Percentiles rank a stretch among this genome's conserved stretches.
These are phyloP conservation scores for Quillaja saponaria DNA, from an alignment of 306 rosid genomes.

Conservation along the genomic window DNA sequence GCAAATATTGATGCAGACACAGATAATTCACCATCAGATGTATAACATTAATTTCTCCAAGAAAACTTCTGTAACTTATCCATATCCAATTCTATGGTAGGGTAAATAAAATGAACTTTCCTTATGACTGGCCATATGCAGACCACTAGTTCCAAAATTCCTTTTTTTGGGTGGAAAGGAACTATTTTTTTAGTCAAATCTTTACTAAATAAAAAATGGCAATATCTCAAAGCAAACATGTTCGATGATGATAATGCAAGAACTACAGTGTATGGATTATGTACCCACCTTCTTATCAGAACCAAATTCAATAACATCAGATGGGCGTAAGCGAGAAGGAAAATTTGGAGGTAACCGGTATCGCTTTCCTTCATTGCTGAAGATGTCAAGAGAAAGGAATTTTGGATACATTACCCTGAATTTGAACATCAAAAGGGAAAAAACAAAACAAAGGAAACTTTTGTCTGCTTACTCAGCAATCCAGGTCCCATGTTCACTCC, in stretches of 20 bases:
- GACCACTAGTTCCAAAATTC: too few species aligned
- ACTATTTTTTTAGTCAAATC: too few species aligned
- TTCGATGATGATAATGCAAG: too few species aligned
- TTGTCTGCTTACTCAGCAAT: conserved; percentile 66
- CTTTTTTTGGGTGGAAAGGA: too few species aligned
- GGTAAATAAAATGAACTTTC: background rate
- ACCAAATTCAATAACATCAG: conserved; percentile 73
- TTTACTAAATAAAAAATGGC: too few species aligned
- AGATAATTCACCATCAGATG: conserved; percentile 5
- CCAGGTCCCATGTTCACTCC: conserved; percentile 81
- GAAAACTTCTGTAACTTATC: background rate
- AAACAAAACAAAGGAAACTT: background rate
- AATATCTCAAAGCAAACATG: too few species aligned
- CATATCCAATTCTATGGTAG: background rate
- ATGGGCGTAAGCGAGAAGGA: conserved; percentile 67
- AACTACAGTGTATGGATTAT: too few species aligned
- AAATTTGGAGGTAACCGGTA: conserved; percentile 53
- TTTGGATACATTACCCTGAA: too few species aligned
- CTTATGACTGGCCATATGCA: background rate
- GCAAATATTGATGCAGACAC: conserved; percentile 34
- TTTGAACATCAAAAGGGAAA: background rate
- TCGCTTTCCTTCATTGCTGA: conserved; percentile 75
- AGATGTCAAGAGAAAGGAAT: conserved; percentile 18
- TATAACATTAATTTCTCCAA: background rate
- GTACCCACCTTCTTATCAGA: conserved; percentile 46